A percentile compares a stretch with the other conserved stretches of the same genome.
phyloP scores from a whole-genome alignment of 2,329 filamentous ascomycete species.

The Colletotrichum eremochloae region DNA sequence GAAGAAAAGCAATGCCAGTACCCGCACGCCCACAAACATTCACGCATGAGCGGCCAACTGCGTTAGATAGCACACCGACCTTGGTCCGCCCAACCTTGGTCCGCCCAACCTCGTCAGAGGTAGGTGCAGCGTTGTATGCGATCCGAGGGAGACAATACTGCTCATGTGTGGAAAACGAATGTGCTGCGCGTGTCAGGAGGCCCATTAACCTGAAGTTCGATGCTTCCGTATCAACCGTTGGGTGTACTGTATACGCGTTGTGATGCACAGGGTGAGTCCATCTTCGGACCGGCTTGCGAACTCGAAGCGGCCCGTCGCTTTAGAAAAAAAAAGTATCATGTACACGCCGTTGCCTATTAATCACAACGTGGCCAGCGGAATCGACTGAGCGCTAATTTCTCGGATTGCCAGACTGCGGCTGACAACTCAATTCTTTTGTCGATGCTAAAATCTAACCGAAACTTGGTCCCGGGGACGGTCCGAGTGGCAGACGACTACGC shows the following conservation, averaged over 20 bases:
- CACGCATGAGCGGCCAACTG: slow-evolving; percentile 12
- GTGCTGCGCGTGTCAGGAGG: slow-evolving; percentile 6
- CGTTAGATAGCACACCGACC: slow-evolving; percentile 3
- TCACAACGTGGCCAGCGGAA: not conserved
- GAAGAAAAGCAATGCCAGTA: slow-evolving; percentile 8
- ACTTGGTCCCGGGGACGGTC: slow-evolving; percentile 19
- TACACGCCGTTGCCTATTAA: not conserved
- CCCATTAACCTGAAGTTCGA: slow-evolving; percentile 14
- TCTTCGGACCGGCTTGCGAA: slow-evolving; percentile 28
- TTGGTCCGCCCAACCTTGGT: not conserved
- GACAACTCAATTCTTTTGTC: slow-evolving; percentile 8
- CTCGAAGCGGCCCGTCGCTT: not conserved
- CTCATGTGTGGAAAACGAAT: slow-evolving; percentile 2
- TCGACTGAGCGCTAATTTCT: not conserved
- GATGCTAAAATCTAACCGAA: not conserved
- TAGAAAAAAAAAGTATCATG: not conserved
- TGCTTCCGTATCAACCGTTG: slow-evolving; percentile 8
- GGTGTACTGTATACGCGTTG: not conserved
- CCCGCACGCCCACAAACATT: slow-evolving; percentile 11
- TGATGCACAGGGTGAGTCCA: slow-evolving; percentile 13
- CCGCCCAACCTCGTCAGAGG: slow-evolving; percentile 15
- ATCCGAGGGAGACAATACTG: slow-evolving; percentile 16
- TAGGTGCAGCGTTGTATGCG: slow-evolving; percentile 17
- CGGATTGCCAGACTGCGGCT: slow-evolving; percentile 10
- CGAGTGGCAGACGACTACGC: slow-evolving; percentile 36